Evolutionary conservation across 768 basidiomycete species (phyloP), one percentile per base, ranked within the genome.

Genomic region (Agrocybe pediades): DNA sequence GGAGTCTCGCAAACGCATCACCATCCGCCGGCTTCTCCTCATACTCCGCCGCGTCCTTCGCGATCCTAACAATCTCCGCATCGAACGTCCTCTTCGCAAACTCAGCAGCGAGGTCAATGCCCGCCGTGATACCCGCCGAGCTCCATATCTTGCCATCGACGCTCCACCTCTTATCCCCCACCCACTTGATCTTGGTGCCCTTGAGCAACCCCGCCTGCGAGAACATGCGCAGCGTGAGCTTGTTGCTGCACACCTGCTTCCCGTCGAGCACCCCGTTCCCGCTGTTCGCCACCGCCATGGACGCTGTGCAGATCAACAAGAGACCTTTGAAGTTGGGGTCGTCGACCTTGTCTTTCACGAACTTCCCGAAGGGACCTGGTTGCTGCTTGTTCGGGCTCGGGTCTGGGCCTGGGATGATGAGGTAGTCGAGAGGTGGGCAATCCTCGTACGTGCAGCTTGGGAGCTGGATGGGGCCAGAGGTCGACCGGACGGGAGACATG

Each of bases 81-180:
- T 64, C 62, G 20, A 66, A 60, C 17, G 61, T 50, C 15, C 53
- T 54, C 44, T 57, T 60, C 30, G 56, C 54, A 52, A 66, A 68
- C 30, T 63, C 67, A 21, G 62, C 63, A 7, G 57, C 65, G 9
- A 68, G 58, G 47, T 68, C 65, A 9, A 68, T 46, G 1, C 67
- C 67, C 0, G 64, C 49, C 33, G 66, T 67, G n/a, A 66, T 36
- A 1, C 65, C 67, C 2, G 61, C 67, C 1, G 62, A 55, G 23
- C 65, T 68, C 67, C 67, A 68, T 1, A 68, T 41, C 58, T 65
- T 66, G 19, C 67, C 61, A 42, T 68, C 67, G 11, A 59, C 46
- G 6, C 56, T 50, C 58, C 62, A 68, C 15, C 67, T 55, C 50
- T 45, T 59, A 33, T 68, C 62, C 5, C 60, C 61, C 0, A 68